A percentile compares a stretch with the other conserved stretches of the same genome.
phyloP scores from a whole-genome alignment of 768 basidiomycete genomes.

The Hypholoma sublateritium region DNA sequence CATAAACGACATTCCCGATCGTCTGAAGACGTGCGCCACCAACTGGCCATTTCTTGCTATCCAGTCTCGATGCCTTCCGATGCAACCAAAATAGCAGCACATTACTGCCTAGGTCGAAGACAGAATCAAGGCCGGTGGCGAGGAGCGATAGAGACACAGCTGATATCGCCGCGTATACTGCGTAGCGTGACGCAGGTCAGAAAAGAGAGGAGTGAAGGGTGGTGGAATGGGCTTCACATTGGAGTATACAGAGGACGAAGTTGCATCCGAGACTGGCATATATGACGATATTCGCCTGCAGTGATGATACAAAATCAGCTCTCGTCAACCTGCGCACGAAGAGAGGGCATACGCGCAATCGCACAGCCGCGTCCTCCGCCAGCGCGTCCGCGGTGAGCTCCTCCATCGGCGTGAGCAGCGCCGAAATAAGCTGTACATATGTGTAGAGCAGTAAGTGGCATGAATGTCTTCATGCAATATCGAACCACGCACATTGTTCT shows the following conservation, averaged over 20 bases:
- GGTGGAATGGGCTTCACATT: conserved; percentile 40
- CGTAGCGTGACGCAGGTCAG: not conserved
- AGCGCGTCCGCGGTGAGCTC: conserved; percentile 83
- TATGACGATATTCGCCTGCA: conserved; percentile 84
- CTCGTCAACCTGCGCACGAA: not conserved
- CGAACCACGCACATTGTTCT: conserved; percentile 57
- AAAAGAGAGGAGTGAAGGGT: not conserved
- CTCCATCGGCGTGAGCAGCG: conserved; percentile 89
- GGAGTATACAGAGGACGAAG: conserved; percentile 66
- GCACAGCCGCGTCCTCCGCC: conserved; percentile 62
- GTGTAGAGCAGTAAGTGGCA: conserved; percentile 7
- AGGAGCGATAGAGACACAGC: conserved; percentile 83
- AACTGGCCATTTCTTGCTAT: conserved; percentile 88
- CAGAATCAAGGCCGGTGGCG: conserved; percentile 86
- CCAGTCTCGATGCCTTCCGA: conserved; percentile 66
- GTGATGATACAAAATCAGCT: not conserved
- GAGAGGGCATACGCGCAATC: conserved; percentile 56
- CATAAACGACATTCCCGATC: conserved; percentile 87
- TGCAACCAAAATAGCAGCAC: conserved; percentile 81
- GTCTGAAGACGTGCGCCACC: conserved; percentile 89
- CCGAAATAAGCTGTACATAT: conserved; percentile 82
- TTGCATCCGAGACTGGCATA: conserved; percentile 81
- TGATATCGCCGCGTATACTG: conserved; percentile 91
- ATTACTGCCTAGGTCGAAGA: conserved; percentile 84
- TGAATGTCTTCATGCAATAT: not conserved